A percentile compares a stretch with the other conserved stretches of the same genome.
phyloP scores from a whole-genome alignment of 1,284 basidiomycete genomes.

The Cerrena zonata region DNA sequence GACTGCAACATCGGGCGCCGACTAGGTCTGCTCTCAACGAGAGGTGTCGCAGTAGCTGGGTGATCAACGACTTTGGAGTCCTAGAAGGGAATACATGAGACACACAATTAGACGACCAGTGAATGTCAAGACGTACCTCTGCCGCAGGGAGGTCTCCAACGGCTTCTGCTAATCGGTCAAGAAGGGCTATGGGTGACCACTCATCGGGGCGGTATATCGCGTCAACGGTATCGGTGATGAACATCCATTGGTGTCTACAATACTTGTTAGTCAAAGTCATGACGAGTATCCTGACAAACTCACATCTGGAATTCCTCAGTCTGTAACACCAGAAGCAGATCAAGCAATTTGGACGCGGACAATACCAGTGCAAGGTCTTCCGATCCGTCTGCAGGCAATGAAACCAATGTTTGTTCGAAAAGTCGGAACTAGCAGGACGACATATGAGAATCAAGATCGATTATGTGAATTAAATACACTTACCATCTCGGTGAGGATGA shows the following conservation, averaged over 20 bases:
- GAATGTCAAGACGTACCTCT: conserved; percentile 23
- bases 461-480: conserved; percentile 21
- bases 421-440: conserved; percentile 82
- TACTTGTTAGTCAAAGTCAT: conserved; percentile 4
- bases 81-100: background rate
- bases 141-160: conserved; percentile 56
- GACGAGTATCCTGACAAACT: conserved; percentile 22
- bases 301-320: conserved; percentile 98
- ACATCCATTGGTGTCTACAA: conserved; percentile 94
- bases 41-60: conserved; percentile 18
- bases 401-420: conserved; percentile 61
- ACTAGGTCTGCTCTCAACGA: conserved; percentile 34
- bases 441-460: conserved; percentile 1
- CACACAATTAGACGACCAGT: background rate
- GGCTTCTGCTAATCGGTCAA: conserved; percentile 87
- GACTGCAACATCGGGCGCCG: conserved; percentile 69
- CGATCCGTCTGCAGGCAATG: conserved; percentile 68
- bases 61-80: conserved; percentile 6
- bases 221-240: conserved; percentile 95
- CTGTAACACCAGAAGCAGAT: conserved; percentile 85
- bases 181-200: conserved; percentile 80
- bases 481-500: conserved; percentile 87
- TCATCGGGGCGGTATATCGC: conserved; percentile 83
- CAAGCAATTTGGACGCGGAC: conserved; percentile 89
- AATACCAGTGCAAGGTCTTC: conserved; percentile 81